phyloP scores from a whole-genome alignment of 202 grass and related monocot genomes.

The Dendrocalamus latiflorus region DNA sequence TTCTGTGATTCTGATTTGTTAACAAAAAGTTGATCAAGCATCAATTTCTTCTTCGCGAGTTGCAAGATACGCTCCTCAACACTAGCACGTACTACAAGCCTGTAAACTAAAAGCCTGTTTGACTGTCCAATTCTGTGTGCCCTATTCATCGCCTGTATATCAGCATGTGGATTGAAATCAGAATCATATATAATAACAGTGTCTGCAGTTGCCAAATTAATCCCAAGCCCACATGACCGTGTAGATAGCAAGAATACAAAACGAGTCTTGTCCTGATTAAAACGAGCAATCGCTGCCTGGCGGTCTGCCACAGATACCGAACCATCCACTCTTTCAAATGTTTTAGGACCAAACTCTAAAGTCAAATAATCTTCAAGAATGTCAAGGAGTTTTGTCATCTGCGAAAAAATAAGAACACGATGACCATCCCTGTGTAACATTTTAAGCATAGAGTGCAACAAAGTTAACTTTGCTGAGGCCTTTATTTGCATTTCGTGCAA shows the following conservation, averaged over 20 bases:
- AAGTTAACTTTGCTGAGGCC: constrained; percentile 85
- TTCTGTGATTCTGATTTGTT: constrained; percentile 97
- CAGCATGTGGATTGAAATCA: constrained; percentile 98
- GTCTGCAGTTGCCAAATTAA: constrained; percentile 97
- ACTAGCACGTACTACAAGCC: constrained; percentile 94
- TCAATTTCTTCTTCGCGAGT: constrained; percentile 98
- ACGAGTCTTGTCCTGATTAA: constrained; percentile 90
- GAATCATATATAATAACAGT: constrained; percentile 99
- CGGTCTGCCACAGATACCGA: constrained; percentile 81
- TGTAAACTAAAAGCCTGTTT: constrained; percentile 93
- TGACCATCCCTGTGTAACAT: constrained; percentile 79
- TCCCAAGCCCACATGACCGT: constrained; percentile 88
- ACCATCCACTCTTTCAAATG: constrained; percentile 93
- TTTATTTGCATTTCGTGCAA: constrained; percentile 99
- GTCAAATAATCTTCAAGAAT: constrained; percentile 96
- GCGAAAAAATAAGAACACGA: constrained; percentile 93
- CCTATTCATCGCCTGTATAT: constrained; percentile 98
- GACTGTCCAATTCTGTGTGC: constrained; percentile 98
- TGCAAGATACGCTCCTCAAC: constrained; percentile 99
- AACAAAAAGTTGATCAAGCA: constrained; percentile 99
- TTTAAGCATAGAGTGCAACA: constrained; percentile 95
- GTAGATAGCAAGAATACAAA: constrained; percentile 98
- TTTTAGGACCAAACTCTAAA: constrained; percentile 72
- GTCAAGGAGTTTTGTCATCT: constrained; percentile 99
- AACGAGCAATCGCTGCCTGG: constrained; percentile 78